Evolutionary conservation across 192 early-diverging fungal species (phyloP).

Genomic region (Coemansia sp.): DNA sequence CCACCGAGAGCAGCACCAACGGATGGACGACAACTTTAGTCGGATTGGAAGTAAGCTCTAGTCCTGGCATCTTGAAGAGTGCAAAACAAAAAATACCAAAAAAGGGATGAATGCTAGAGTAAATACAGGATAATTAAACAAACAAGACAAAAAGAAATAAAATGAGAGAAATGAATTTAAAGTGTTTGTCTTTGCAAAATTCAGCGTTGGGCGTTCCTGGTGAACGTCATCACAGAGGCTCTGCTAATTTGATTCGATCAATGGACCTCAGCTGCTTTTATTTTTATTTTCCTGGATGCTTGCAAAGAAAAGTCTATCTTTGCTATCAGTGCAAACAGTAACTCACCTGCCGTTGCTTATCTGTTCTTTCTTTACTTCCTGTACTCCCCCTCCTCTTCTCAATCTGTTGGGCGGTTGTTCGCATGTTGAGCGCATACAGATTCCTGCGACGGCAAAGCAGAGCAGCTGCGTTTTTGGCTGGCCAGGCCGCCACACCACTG

Average conservation of each 20-base stretch:
- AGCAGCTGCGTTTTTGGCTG: background rate
- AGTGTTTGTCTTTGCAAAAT: background rate
- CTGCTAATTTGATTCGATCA: conserved; percentile 7
- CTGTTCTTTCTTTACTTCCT: too few species aligned
- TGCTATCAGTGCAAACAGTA: too few species aligned
- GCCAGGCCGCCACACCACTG: background rate
- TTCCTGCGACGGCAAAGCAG: background rate
- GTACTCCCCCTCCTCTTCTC: too few species aligned
- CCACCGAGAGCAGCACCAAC: conserved; percentile 93
- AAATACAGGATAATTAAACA: background rate
- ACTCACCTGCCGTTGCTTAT: too few species aligned
- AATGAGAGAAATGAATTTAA: background rate
- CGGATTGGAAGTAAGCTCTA: conserved; percentile 50
- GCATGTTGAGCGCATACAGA: conserved; percentile 1
- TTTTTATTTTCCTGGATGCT: too few species aligned
- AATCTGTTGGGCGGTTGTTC: too few species aligned
- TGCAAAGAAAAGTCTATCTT: too few species aligned
- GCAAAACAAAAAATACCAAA: conserved; percentile 4
- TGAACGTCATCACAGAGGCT: conserved; percentile 25
- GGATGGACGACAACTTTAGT: conserved; percentile 88
- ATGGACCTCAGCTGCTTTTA: too few species aligned
- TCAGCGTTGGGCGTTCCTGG: background rate
- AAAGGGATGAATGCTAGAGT: background rate
- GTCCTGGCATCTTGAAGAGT: conserved; percentile 38
- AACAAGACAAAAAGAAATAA: background rate